Evolutionary conservation across 2,329 filamentous ascomycete species (phyloP).

Genomic region (Stagonosporopsis cucurbitacearum): DNA sequence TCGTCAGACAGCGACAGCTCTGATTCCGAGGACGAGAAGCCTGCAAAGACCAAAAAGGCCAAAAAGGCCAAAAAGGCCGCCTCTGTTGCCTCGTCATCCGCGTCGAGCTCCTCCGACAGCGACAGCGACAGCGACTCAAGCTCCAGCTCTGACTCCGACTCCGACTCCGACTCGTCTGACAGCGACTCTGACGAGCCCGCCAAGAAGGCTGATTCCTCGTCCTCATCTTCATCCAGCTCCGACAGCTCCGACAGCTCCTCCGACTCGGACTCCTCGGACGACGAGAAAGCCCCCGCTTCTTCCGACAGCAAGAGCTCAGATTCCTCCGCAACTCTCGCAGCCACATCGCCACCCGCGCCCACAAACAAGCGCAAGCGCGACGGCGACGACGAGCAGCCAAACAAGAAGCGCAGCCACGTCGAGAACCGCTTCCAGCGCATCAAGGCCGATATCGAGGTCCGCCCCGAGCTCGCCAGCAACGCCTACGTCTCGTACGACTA

Average conservation of each 20-base stretch:
- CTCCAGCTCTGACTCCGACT: constrained; percentile 18
- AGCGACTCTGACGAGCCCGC: constrained; percentile 31
- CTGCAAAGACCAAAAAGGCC: constrained; percentile 25
- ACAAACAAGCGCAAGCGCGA: constrained; percentile 54
- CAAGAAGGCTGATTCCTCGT: constrained; percentile 32
- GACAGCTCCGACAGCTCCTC: constrained; percentile 29
- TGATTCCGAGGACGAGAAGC: constrained; percentile 34
- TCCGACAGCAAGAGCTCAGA: constrained; percentile 48
- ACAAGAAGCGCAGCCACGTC: constrained; percentile 43
- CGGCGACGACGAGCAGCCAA: constrained; percentile 38
- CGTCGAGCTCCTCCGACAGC: constrained; percentile 38
- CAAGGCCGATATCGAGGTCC: constrained; percentile 70
- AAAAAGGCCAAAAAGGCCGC: constrained; percentile 40
- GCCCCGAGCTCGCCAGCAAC: constrained; percentile 76
- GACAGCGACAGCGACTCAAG: constrained; percentile 27
- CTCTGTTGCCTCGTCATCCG: constrained; percentile 38
- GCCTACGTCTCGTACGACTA: constrained; percentile 85
- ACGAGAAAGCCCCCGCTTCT: constrained; percentile 37
- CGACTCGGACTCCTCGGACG: constrained; percentile 28
- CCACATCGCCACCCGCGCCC: constrained; percentile 34
- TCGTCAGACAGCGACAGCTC: constrained; percentile 29
- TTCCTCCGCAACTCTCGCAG: constrained; percentile 48
- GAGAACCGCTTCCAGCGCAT: constrained; percentile 76
- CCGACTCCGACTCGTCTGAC: constrained; percentile 27
- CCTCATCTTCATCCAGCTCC: constrained; percentile 26